A percentile compares a stretch with the other conserved stretches of the same genome.
These are phyloP conservation scores for Bryum argenteum DNA, from an alignment of 225 moss, liverwort and hornwort genomes.

Conservation along the genomic window DNA sequence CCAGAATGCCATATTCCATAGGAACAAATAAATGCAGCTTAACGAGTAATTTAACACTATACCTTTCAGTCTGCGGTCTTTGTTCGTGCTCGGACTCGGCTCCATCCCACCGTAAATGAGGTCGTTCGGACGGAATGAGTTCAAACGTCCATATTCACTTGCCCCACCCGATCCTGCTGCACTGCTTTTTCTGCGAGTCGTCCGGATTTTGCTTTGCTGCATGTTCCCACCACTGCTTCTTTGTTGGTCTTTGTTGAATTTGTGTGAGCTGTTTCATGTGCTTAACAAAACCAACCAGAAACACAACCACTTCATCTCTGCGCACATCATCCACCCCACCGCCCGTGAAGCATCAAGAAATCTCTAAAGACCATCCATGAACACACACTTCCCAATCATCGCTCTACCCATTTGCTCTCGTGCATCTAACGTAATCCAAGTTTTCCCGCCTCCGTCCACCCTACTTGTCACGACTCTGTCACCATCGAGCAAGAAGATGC, in stretches of 20 bases:
- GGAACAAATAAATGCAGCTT: no score
- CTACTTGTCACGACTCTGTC: not conserved
- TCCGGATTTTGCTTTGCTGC: conserved; percentile 69
- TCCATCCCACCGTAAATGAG: conserved; percentile 67
- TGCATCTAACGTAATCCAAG: no score
- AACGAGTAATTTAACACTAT: conserved; percentile 22
- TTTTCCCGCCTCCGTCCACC: no score
- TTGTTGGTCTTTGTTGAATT: conserved; percentile 78
- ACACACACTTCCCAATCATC: no score
- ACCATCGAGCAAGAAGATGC: no score
- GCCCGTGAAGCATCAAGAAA: not conserved
- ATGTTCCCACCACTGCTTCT: conserved; percentile 70
- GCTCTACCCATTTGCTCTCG: no score
- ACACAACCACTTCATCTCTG: conserved; percentile 31
- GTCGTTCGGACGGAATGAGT: conserved; percentile 86
- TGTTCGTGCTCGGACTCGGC: conserved; percentile 69
- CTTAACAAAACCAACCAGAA: conserved; percentile 49
- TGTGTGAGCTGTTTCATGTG: conserved; percentile 95
- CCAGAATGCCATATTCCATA: no score
- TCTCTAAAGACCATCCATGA: not conserved
- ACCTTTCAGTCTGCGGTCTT: conserved; percentile 84
- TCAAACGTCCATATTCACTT: no score
- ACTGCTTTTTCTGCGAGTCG: conserved; percentile 54
- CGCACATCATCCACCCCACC: not conserved
- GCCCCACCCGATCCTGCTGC: conserved; percentile 77